A percentile compares a stretch with the other conserved stretches of the same genome.
Evolutionary conservation across 2,329 filamentous ascomycete species (phyloP).

Genomic region (Calycina marina): DNA sequence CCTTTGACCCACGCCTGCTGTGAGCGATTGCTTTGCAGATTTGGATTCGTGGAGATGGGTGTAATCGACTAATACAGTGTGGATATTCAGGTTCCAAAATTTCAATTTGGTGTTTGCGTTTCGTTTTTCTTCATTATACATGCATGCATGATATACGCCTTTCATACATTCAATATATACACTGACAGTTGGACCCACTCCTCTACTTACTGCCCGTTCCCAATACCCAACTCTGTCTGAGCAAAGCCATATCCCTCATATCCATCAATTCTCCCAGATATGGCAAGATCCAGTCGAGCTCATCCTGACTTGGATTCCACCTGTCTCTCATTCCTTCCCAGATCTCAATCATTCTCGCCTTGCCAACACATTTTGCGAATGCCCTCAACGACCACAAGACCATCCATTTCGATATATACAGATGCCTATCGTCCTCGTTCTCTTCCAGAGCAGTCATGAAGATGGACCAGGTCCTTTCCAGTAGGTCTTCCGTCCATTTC

Average conservation of each 20-base stretch:
- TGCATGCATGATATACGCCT: not conserved
- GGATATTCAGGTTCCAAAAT: no score
- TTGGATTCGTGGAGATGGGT: no score
- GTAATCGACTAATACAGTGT: no score
- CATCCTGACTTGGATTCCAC: constrained; percentile 20
- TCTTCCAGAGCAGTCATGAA: constrained; percentile 42
- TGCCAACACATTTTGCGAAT: constrained; percentile 34
- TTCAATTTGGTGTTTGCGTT: not conserved
- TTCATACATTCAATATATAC: constrained; percentile 3
- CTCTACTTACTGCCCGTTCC: no score
- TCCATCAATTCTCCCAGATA: constrained; percentile 12
- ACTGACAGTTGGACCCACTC: no score
- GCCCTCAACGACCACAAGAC: constrained; percentile 46
- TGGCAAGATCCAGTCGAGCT: constrained; percentile 18
- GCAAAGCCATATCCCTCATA: constrained; percentile 6
- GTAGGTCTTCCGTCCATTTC: constrained; percentile 56
- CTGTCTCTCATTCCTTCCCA: constrained; percentile 20
- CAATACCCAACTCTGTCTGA: constrained; percentile 12
- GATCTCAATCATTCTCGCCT: constrained; percentile 13
- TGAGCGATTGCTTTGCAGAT: no score
- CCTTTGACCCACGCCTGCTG: no score
- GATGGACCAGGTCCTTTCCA: constrained; percentile 53
- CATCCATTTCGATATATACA: constrained; percentile 46
- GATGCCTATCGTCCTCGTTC: constrained; percentile 29
- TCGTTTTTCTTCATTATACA: no score